phyloP scores from a whole-genome alignment of 2,329 filamentous ascomycete genomes.

The Elsinoe arachidis region DNA sequence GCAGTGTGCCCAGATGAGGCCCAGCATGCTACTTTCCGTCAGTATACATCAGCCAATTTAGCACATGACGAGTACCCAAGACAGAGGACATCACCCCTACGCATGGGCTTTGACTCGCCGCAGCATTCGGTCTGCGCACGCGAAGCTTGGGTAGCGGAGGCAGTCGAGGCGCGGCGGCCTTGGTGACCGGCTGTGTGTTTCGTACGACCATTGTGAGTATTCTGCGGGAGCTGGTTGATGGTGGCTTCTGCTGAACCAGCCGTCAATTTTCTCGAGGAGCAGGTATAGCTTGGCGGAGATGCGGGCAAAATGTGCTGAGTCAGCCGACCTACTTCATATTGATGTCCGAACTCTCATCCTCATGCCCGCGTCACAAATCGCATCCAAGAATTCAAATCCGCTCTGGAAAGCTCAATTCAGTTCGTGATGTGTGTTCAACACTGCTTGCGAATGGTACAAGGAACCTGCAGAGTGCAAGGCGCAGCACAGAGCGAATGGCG shows the following conservation, averaged over 20 bases:
- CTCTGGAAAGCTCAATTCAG: too few relatives aligned
- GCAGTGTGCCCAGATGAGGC: constrained; percentile 64
- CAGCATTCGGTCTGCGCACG: constrained; percentile 54
- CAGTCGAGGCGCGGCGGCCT: constrained; percentile 39
- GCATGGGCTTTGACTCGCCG: constrained; percentile 53
- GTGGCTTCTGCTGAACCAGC: background rate
- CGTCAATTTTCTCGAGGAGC: background rate
- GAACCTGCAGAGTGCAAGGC: too few relatives aligned
- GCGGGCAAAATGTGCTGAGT: background rate
- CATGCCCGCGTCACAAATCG: too few relatives aligned
- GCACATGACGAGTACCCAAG: constrained; percentile 53
- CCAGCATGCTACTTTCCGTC: constrained; percentile 59
- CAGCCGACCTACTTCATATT: background rate
- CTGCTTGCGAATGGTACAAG: too few relatives aligned
- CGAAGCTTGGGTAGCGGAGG: constrained; percentile 55
- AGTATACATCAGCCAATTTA: background rate
- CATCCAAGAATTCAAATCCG: too few relatives aligned
- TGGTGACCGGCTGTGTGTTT: constrained; percentile 24
- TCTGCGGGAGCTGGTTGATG: background rate
- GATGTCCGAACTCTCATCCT: too few relatives aligned
- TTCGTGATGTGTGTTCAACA: too few relatives aligned
- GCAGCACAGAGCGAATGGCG: too few relatives aligned
- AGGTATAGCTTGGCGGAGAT: background rate
- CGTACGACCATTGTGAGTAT: constrained; percentile 26
- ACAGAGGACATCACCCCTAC: constrained; percentile 60